These are phyloP conservation scores for Leptographium wingfieldii DNA, from an alignment of 2,329 filamentous ascomycete genomes.

Conservation along the genomic window DNA sequence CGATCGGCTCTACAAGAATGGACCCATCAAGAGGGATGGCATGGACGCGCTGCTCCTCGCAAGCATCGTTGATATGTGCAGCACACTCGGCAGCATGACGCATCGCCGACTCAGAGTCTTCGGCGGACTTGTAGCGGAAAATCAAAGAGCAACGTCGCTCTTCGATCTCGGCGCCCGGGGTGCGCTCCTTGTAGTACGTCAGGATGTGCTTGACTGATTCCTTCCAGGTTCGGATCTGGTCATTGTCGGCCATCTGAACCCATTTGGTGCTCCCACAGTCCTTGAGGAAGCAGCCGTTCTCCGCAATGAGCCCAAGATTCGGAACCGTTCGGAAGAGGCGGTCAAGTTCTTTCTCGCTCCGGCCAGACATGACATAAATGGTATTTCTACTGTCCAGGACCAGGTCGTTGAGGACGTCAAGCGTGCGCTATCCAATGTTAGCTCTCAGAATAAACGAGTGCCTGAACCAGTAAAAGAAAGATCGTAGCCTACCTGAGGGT, in stretches of 20 bases:
- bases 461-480: too few species aligned
- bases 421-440: slow-evolving; percentile 46
- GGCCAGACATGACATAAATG: slow-evolving; percentile 88
- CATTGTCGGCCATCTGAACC: slow-evolving; percentile 63
- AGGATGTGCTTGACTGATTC: slow-evolving; percentile 70
- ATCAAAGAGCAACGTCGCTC: slow-evolving; percentile 84
- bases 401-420: slow-evolving; percentile 72
- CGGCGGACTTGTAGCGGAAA: slow-evolving; percentile 77
- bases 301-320: slow-evolving; percentile 77
- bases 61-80: slow-evolving; percentile 90
- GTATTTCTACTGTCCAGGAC: slow-evolving; percentile 68
- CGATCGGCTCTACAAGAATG: slow-evolving; percentile 71
- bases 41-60: slow-evolving; percentile 69
- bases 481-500: slow-evolving; percentile 44
- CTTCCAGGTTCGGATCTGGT: slow-evolving; percentile 67
- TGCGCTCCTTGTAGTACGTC: slow-evolving; percentile 79
- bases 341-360: slow-evolving; percentile 78
- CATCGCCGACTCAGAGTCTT: slow-evolving; percentile 61
- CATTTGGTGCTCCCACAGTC: slow-evolving; percentile 56
- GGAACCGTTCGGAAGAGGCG: slow-evolving; percentile 73
- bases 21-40: slow-evolving; percentile 70
- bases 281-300: slow-evolving; percentile 86
- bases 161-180: slow-evolving; percentile 77
- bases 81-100: slow-evolving; percentile 82
- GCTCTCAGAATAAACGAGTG: background rate